Evolutionary conservation across 176 grass and related monocot species (phyloP).

Genomic region (Typha latifolia): DNA sequence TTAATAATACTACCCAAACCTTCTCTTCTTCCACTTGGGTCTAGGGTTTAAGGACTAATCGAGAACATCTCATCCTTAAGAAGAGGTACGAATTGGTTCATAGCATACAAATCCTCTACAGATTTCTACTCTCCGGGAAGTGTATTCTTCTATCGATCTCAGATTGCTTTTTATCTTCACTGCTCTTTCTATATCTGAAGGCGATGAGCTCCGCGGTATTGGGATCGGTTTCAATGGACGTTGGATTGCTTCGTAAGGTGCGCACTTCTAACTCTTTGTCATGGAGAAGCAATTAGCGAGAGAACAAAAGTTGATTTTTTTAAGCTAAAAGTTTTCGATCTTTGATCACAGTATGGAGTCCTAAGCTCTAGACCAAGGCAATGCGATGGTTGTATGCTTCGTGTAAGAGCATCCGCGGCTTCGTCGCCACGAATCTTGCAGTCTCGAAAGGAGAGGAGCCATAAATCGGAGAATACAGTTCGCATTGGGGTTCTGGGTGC

Average conservation of each 20-base stretch:
- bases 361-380: constrained; percentile 15
- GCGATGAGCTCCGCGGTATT: constrained; percentile 32
- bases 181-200: background rate
- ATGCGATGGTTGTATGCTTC: background rate
- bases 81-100: too few species aligned
- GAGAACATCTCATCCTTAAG: too few species aligned
- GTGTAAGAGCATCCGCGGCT: constrained; percentile 35
- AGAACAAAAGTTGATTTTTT: constrained; percentile 7
- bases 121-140: background rate
- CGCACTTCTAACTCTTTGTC: background rate
- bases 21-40: too few species aligned
- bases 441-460: constrained; percentile 19
- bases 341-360: constrained; percentile 19
- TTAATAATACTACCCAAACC: too few species aligned
- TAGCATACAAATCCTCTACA: too few species aligned
- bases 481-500: constrained; percentile 72
- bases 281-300: background rate
- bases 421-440: constrained; percentile 38
- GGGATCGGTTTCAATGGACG: constrained; percentile 4
- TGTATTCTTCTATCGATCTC: background rate
- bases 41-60: too few species aligned
- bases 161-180: background rate
- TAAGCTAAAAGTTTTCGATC: constrained; percentile 1
- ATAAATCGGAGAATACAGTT: constrained; percentile 46
- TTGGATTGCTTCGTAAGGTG: constrained; percentile 29